phyloP scores from a whole-genome alignment of 2,329 filamentous ascomycete species.

The Grosmannia huntii region DNA sequence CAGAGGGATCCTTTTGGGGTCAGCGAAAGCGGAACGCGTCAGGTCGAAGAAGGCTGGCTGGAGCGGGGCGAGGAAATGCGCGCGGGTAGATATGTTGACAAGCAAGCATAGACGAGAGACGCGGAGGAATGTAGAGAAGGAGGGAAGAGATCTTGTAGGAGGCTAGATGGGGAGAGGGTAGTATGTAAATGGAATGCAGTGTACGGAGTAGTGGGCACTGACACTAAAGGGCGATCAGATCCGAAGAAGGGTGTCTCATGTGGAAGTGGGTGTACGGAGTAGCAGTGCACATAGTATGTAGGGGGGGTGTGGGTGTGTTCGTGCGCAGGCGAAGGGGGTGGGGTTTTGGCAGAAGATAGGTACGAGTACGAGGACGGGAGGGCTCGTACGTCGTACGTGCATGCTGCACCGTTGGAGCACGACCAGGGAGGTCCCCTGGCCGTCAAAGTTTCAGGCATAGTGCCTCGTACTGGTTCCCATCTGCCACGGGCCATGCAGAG shows the following conservation, averaged over 20 bases:
- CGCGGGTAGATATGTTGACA: neutral
- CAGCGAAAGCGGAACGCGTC: neutral
- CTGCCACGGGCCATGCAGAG: no score
- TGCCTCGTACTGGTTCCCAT: neutral
- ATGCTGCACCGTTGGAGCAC: neutral
- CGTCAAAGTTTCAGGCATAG: neutral
- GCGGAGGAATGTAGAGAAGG: neutral
- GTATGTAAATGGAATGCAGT: neutral
- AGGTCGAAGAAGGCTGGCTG: neutral
- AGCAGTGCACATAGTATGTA: neutral
- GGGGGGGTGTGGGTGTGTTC: neutral
- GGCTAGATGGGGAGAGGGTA: neutral
- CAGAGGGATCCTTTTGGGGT: neutral
- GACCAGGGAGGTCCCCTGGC: neutral
- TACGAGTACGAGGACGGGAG: neutral
- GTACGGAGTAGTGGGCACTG: neutral
- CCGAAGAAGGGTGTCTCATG: neutral
- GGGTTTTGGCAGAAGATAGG: neutral
- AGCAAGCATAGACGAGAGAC: neutral
- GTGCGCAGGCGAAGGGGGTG: neutral
- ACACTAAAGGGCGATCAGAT: constrained; percentile 3
- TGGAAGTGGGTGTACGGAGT: neutral
- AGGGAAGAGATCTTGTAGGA: neutral
- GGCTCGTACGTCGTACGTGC: neutral
- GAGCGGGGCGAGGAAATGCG: neutral